A percentile compares a stretch with the other conserved stretches of the same genome.
Conservation (phyloP, 2,329 filamentous ascomycete genomes). For the Beauveria brongniartii region DNA sequence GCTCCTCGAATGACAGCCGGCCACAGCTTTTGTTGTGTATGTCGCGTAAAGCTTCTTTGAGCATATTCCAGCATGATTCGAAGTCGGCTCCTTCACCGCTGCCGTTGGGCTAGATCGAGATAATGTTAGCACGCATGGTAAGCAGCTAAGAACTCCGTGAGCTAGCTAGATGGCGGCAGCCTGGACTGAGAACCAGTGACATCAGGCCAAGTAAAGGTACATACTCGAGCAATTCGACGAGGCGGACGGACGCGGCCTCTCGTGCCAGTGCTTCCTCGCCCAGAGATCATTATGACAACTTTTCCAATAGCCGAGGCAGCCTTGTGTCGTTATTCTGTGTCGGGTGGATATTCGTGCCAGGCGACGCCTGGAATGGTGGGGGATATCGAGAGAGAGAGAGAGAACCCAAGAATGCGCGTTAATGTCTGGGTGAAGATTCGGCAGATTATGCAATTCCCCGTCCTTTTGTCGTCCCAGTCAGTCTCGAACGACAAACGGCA, state of each 20-base stretch:
- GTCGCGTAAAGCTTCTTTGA: conserved; percentile 69
- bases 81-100: conserved; percentile 63
- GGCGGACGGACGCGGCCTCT: conserved; percentile 34
- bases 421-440: background rate
- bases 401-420: background rate
- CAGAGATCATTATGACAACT: conserved; percentile 35
- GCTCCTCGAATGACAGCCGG: conserved; percentile 82
- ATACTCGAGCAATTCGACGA: conserved; percentile 35
- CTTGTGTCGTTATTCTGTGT: background rate
- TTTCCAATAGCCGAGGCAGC: background rate
- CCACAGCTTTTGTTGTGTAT: conserved; percentile 93
- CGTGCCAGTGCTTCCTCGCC: conserved; percentile 35
- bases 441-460: background rate
- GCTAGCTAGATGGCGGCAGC: too few species aligned
- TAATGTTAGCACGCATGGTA: conserved; percentile 8
- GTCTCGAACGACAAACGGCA: background rate
- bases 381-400: background rate
- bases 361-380: background rate
- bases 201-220: conserved; percentile 13
- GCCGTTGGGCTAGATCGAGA: conserved; percentile 22
- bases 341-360: background rate
- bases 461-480: background rate
- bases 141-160: background rate
- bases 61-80: conserved; percentile 72
- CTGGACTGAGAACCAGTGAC: too few species aligned